Evolutionary conservation across 495 filamentous ascomycete genomes (phyloP).

Genomic region (Neurospora africana): DNA sequence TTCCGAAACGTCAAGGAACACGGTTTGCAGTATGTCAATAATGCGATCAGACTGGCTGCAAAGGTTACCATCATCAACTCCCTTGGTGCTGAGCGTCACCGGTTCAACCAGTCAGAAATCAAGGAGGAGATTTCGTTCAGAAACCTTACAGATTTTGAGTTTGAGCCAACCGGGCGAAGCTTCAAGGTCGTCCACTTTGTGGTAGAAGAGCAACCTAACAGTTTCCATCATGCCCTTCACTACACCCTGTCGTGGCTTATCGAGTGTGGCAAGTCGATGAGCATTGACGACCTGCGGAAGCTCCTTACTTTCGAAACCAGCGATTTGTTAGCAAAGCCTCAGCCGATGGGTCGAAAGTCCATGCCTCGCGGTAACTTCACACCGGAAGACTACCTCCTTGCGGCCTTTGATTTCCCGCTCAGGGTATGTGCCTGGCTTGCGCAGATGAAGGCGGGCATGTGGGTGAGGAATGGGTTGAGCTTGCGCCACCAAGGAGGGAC

Average conservation of each 20-base stretch:
- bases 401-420: conserved; percentile 85
- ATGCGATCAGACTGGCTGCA: conserved; percentile 66
- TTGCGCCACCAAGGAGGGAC: conserved; percentile 89
- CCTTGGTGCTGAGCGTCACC: conserved; percentile 72
- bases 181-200: conserved; percentile 73
- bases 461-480: conserved; percentile 95
- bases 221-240: conserved; percentile 95
- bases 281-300: conserved; percentile 48
- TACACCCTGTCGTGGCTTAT: conserved; percentile 97
- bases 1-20: conserved; percentile 59
- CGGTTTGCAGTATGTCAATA: conserved; percentile 49
- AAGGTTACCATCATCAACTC: conserved; percentile 75
- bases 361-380: conserved; percentile 38
- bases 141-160: conserved; percentile 63
- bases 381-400: conserved; percentile 71
- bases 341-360: conserved; percentile 42
- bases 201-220: conserved; percentile 81
- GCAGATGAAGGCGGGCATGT: conserved; percentile 97
- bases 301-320: conserved; percentile 51
- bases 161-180: conserved; percentile 50
- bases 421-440: conserved; percentile 92
- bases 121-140: conserved; percentile 78
- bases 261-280: conserved; percentile 74
- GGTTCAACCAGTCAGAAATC: conserved; percentile 82
- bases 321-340: conserved; percentile 49